Conservation (phyloP, 495 filamentous ascomycete genomes). For the Hypoxylon trugodes region DNA sequence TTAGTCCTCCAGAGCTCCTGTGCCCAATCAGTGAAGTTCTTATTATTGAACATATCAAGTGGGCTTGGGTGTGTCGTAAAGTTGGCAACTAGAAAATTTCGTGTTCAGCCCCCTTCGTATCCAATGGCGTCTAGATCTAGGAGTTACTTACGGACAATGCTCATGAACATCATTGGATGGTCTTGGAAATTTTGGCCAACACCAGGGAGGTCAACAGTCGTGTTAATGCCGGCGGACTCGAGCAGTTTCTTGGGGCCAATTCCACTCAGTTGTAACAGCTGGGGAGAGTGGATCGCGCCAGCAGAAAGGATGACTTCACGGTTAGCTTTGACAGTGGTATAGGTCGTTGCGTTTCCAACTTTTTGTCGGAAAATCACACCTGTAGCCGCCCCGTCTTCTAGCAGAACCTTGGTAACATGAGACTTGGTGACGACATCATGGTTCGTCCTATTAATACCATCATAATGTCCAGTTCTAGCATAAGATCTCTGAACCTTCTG, state of each 20-base stretch:
- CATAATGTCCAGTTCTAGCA: constrained; percentile 52
- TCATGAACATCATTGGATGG: constrained; percentile 53
- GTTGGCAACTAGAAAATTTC: constrained; percentile 38
- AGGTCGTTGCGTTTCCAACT: constrained; percentile 27
- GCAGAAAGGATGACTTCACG: constrained; percentile 69
- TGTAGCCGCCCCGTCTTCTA: constrained; percentile 48
- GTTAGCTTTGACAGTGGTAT: constrained; percentile 49
- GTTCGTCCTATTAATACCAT: constrained; percentile 45
- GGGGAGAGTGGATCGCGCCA: constrained; percentile 65
- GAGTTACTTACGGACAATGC: constrained; percentile 42
- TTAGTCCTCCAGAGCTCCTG: constrained; percentile 46
- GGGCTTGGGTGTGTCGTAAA: constrained; percentile 45
- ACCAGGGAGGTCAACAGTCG: constrained; percentile 61
- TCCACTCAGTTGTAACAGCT: constrained; percentile 65
- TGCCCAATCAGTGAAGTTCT: constrained; percentile 50
- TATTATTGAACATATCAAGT: constrained; percentile 48
- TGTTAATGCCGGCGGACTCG: constrained; percentile 53
- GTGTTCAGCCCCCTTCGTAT: constrained; percentile 11
- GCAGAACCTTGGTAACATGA: constrained; percentile 47
- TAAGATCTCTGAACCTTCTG: constrained; percentile 49
- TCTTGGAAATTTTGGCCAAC: constrained; percentile 70
- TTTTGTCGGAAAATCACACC: constrained; percentile 46
- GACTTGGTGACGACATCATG: constrained; percentile 51
- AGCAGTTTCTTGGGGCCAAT: constrained; percentile 61
- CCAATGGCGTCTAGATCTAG: background rate